Percentiles rank a stretch among this genome's conserved stretches.
Evolutionary conservation across 2,329 filamentous ascomycete genomes (phyloP).

Genomic region (Xylariaceae sp.): DNA sequence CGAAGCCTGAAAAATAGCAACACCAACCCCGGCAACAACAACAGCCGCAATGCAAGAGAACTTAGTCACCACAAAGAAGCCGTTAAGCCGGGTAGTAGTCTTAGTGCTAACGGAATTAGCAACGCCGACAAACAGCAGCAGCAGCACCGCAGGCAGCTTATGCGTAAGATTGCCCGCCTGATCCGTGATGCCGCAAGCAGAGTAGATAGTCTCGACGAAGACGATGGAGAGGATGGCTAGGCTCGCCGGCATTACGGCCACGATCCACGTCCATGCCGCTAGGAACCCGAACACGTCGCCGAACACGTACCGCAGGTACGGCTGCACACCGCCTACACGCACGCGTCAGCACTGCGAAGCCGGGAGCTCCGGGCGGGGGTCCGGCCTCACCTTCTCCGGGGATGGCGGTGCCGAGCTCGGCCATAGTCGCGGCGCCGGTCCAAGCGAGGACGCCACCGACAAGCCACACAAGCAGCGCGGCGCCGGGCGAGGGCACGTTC

Average conservation of each 20-base stretch:
- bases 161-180: constrained; percentile 40
- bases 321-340: constrained; percentile 53
- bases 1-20: constrained; percentile 40
- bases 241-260: constrained; percentile 61
- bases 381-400: constrained; percentile 49
- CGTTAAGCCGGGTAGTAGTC: constrained; percentile 52
- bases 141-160: constrained; percentile 48
- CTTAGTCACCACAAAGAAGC: constrained; percentile 53
- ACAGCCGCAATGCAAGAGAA: constrained; percentile 47
- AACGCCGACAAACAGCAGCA: constrained; percentile 44
- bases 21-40: constrained; percentile 46
- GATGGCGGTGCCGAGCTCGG: constrained; percentile 60
- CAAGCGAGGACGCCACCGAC: constrained; percentile 59
- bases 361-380: background rate
- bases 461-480: constrained; percentile 56
- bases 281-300: constrained; percentile 60
- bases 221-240: constrained; percentile 62
- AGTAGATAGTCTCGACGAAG: constrained; percentile 58
- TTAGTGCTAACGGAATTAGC: constrained; percentile 55
- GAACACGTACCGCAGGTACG: constrained; percentile 58
- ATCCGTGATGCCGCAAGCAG: constrained; percentile 45
- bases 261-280: constrained; percentile 62
- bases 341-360: background rate
- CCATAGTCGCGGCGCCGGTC: constrained; percentile 60
- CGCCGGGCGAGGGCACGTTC: constrained; percentile 59